phyloP scores from a whole-genome alignment of 2,329 filamentous ascomycete species.

The Colletotrichum coccodes region DNA sequence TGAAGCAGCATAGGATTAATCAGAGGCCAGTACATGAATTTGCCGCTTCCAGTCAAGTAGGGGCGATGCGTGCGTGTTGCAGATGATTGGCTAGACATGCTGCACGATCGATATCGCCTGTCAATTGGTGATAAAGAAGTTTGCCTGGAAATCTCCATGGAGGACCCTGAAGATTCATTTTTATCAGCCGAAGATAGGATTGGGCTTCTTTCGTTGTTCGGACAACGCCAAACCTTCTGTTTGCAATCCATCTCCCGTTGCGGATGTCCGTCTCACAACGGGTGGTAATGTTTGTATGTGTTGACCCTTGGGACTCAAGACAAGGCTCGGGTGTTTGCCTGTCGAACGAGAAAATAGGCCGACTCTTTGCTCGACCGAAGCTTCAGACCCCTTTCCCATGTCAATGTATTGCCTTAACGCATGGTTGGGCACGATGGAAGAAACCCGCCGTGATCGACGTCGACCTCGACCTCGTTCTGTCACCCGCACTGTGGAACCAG shows the following conservation, averaged over 20 bases:
- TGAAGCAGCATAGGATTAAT: too few species aligned
- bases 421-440: background rate
- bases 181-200: background rate
- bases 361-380: background rate
- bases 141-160: background rate
- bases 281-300: slow-evolving; percentile 9
- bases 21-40: background rate
- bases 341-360: background rate
- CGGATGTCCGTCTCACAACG: slow-evolving; percentile 10
- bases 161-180: background rate
- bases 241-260: background rate
- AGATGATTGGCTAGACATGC: background rate
- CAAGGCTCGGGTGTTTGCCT: background rate
- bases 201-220: background rate
- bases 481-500: background rate
- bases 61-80: background rate
- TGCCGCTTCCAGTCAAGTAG: background rate
- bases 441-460: background rate
- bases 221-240: background rate
- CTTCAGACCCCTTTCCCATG: slow-evolving; percentile 5
- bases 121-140: background rate
- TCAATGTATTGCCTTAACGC: background rate
- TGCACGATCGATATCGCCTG: slow-evolving; percentile 4
- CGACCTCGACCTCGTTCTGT: background rate
- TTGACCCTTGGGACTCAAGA: slow-evolving; percentile 8